Evolutionary conservation across 768 basidiomycete genomes (phyloP).

Genomic region (Phaffia australis): DNA sequence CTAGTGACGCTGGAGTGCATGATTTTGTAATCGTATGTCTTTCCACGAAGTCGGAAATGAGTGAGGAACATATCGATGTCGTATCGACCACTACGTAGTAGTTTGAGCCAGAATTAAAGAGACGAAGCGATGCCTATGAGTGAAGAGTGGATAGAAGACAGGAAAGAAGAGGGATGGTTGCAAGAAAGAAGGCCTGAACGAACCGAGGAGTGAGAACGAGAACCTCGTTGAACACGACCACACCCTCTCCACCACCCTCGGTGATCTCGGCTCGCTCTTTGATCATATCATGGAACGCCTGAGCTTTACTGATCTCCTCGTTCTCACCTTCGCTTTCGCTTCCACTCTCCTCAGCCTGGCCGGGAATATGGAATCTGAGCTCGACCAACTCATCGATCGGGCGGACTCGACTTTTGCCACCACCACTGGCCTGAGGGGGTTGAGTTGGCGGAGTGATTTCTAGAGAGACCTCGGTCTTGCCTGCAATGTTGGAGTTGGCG

Average conservation of each 20-base stretch:
- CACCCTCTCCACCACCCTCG: conserved; percentile 77
- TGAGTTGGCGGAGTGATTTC: conserved; percentile 52
- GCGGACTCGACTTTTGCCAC: conserved; percentile 35
- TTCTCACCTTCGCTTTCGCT: conserved; percentile 46
- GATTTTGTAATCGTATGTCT: conserved; percentile 98
- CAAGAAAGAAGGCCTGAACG: conserved; percentile 13
- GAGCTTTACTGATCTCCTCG: conserved; percentile 63
- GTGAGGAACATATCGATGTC: conserved; percentile 97
- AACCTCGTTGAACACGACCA: conserved; percentile 90
- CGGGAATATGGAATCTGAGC: conserved; percentile 92
- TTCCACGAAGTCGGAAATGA: conserved; percentile 88
- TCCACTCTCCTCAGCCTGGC: conserved; percentile 48
- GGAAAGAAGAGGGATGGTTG: background rate
- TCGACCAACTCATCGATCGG: conserved; percentile 78
- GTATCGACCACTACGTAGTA: conserved; percentile 62
- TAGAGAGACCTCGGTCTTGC: conserved; percentile 96
- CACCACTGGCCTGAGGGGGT: conserved; percentile 3
- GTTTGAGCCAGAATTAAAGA: background rate
- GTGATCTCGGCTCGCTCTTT: conserved; percentile 95
- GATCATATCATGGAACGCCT: conserved; percentile 90
- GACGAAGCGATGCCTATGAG: background rate
- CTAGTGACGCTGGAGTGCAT: conserved; percentile 74
- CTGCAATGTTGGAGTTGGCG: conserved; percentile 94
- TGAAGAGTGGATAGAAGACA: background rate
- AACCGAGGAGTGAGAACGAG: conserved; percentile 73